phyloP scores from a whole-genome alignment of 306 rosid species.

The Trifolium dubium region DNA sequence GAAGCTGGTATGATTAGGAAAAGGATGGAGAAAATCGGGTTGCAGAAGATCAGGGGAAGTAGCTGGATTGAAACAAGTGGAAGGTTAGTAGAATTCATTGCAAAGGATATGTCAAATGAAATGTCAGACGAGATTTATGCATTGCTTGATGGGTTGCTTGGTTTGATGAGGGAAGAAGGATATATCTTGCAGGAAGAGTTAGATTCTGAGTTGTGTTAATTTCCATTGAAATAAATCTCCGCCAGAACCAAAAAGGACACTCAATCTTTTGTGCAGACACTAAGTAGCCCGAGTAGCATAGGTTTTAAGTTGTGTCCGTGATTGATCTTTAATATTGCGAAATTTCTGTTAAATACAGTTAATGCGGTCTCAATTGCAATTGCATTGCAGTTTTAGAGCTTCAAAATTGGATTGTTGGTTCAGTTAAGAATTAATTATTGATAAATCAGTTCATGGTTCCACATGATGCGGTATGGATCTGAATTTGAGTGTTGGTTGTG shows the following conservation, averaged over 20 bases:
- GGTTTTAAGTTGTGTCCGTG: neutral
- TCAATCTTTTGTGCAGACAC: constrained; percentile 23
- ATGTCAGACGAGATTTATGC: constrained; percentile 59
- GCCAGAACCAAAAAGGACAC: constrained; percentile 1
- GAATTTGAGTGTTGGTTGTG: constrained; percentile 3
- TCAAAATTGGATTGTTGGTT: constrained; percentile 4
- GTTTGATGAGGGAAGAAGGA: constrained; percentile 66
- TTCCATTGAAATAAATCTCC: constrained; percentile 9
- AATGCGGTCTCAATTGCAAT: neutral
- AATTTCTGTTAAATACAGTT: neutral
- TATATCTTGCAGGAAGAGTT: constrained; percentile 51
- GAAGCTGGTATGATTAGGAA: constrained; percentile 75
- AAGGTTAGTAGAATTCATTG: constrained; percentile 55
- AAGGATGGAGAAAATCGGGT: constrained; percentile 63
- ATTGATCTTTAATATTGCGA: neutral
- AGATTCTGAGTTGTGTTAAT: constrained; percentile 46
- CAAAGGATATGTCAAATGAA: constrained; percentile 60
- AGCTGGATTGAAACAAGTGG: constrained; percentile 73
- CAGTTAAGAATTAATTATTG: constrained; percentile 26
- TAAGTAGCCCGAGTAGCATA: neutral
- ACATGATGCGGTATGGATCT: neutral
- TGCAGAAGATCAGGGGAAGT: constrained; percentile 70
- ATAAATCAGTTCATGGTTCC: neutral
- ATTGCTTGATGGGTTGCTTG: constrained; percentile 60
- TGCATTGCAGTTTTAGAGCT: neutral